Percentiles rank a stretch among this genome's conserved stretches.
Evolutionary conservation across 2,329 filamentous ascomycete species (phyloP).

Genomic region (Pseudodiploospora longispora): DNA sequence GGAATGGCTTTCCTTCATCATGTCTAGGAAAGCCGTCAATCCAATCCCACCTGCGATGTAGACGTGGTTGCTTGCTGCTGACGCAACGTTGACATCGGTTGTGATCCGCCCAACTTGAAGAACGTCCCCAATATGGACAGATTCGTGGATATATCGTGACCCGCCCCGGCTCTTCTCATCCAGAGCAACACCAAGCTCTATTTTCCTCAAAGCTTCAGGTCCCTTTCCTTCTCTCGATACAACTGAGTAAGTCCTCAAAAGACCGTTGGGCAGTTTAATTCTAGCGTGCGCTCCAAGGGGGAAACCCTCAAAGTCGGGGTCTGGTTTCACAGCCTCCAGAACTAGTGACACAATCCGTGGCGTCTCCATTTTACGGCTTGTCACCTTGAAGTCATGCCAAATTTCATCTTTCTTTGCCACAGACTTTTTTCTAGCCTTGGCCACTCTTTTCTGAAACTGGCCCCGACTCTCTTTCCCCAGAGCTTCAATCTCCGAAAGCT

Average conservation of each 20-base stretch:
- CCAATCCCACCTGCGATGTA: constrained; percentile 59
- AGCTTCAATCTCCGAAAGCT: constrained; percentile 41
- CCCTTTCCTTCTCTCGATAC: constrained; percentile 26
- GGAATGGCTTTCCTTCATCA: constrained; percentile 32
- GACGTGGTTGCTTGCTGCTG: constrained; percentile 47
- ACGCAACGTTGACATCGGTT: constrained; percentile 35
- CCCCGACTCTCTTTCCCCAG: constrained; percentile 41
- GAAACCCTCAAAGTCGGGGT: constrained; percentile 27
- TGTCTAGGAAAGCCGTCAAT: constrained; percentile 54
- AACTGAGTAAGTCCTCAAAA: constrained; percentile 54
- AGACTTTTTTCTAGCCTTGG: constrained; percentile 30
- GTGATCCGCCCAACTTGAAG: constrained; percentile 45
- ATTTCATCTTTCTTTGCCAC: constrained; percentile 19
- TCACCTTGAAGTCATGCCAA: constrained; percentile 41
- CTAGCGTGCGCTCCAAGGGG: constrained; percentile 45
- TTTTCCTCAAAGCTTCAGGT: constrained; percentile 31
- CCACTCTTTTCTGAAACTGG: constrained; percentile 43
- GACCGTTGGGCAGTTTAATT: constrained; percentile 46
- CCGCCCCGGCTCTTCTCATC: constrained; percentile 50
- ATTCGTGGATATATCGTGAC: constrained; percentile 49
- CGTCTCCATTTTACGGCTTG: constrained; percentile 44
- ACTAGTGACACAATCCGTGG: constrained; percentile 41
- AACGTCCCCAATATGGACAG: constrained; percentile 36
- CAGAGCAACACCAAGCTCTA: constrained; percentile 52
- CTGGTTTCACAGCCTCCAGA: constrained; percentile 35